Evolutionary conservation across 2,329 filamentous ascomycete genomes (phyloP).

Genomic region (Dothideomycetes sp.): DNA sequence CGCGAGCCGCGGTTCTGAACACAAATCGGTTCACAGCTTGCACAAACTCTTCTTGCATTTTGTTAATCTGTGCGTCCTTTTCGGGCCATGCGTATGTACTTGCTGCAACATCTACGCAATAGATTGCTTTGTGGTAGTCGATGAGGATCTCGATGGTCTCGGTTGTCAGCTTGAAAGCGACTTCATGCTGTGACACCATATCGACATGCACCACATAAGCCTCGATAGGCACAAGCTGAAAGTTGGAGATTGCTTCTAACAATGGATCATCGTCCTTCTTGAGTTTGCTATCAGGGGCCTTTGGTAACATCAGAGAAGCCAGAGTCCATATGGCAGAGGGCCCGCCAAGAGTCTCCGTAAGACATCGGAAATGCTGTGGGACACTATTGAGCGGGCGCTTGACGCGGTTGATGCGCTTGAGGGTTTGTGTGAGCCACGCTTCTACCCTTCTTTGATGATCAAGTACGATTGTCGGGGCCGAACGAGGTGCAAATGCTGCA

Average conservation of each 20-base stretch:
- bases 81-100: slow-evolving; percentile 91
- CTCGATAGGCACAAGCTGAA: slow-evolving; percentile 84
- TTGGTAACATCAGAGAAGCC: slow-evolving; percentile 83
- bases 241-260: slow-evolving; percentile 82
- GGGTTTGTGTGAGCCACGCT: slow-evolving; percentile 89
- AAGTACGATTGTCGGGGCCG: slow-evolving; percentile 88
- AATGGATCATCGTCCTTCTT: slow-evolving; percentile 71
- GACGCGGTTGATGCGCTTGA: slow-evolving; percentile 93
- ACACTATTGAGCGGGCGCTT: slow-evolving; percentile 97
- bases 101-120: slow-evolving; percentile 80
- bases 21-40: slow-evolving; percentile 97
- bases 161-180: slow-evolving; percentile 92
- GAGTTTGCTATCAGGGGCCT: slow-evolving; percentile 75
- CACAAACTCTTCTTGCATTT: slow-evolving; percentile 91
- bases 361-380: slow-evolving; percentile 85
- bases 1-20: slow-evolving; percentile 77
- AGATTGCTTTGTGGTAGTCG: slow-evolving; percentile 92
- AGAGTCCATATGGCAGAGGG: slow-evolving; percentile 89
- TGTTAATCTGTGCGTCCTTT: slow-evolving; percentile 93
- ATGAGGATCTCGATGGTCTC: slow-evolving; percentile 90
- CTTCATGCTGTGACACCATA: slow-evolving; percentile 95
- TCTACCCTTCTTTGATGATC: slow-evolving; percentile 66
- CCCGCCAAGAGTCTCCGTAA: slow-evolving; percentile 88
- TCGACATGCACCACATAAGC: slow-evolving; percentile 98
- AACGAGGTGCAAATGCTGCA: slow-evolving; percentile 87